These are phyloP conservation scores for Mycena polygramma DNA, from an alignment of 768 basidiomycete species.

Conservation along the genomic window DNA sequence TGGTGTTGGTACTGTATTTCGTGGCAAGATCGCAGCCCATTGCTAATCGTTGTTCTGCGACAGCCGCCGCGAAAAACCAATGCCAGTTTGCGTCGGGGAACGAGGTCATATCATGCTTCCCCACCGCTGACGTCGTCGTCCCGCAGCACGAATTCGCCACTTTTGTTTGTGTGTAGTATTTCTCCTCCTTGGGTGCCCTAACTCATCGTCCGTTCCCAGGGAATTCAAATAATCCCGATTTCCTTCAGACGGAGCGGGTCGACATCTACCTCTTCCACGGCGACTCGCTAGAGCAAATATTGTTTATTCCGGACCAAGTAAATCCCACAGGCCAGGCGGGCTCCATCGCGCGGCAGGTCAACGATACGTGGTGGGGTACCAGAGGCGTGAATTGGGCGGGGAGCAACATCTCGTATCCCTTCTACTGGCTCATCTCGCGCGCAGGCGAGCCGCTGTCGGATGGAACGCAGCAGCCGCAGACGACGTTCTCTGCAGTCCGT, in stretches of 20 bases:
- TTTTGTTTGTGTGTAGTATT: constrained; percentile 78
- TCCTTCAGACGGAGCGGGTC: constrained; percentile 72
- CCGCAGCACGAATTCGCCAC: constrained; percentile 80
- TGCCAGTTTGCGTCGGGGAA: constrained; percentile 76
- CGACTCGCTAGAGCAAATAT: constrained; percentile 68
- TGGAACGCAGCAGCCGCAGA: constrained; percentile 71
- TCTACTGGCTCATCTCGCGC: constrained; percentile 81
- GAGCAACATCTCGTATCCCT: constrained; percentile 72
- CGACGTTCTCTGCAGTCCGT: constrained; percentile 87
- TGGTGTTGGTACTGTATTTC: constrained; percentile 46
- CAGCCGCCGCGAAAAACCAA: constrained; percentile 57
- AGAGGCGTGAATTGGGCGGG: constrained; percentile 64
- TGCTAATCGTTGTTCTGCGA: constrained; percentile 7
- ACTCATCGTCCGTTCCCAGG: constrained; percentile 57
- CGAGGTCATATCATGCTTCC: constrained; percentile 83
- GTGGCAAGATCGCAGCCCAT: constrained; percentile 4
- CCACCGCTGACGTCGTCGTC: constrained; percentile 64
- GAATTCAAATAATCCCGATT: constrained; percentile 79
- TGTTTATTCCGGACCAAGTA: constrained; percentile 53
- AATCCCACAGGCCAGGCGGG: constrained; percentile 71
- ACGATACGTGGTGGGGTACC: constrained; percentile 82
- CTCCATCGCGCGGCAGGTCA: constrained; percentile 62
- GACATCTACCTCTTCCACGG: constrained; percentile 85
- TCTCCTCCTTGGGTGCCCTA: constrained; percentile 30
- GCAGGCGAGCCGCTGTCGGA: constrained; percentile 62